Evolutionary conservation across 495 filamentous ascomycete species (phyloP).

Genomic region (Neurospora sp.): DNA sequence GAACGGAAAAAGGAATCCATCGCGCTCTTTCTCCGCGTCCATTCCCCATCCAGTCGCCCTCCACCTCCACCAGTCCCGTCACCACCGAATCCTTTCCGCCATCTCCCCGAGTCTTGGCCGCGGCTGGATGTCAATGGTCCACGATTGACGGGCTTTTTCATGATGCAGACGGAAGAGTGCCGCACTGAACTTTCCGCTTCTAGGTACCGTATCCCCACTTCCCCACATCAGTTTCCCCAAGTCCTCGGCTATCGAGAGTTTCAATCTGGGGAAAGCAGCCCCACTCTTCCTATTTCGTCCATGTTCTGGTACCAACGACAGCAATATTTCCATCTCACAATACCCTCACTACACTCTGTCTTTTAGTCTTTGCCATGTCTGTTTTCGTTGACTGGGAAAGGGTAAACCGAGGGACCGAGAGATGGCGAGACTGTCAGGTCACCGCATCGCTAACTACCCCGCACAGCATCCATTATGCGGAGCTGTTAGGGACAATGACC

Average conservation of each 20-base stretch:
- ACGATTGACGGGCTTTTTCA: neutral
- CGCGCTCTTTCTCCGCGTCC: neutral
- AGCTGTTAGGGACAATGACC: neutral
- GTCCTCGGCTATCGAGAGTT: neutral
- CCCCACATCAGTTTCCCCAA: neutral
- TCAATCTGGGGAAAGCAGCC: neutral
- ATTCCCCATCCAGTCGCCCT: neutral
- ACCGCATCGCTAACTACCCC: neutral
- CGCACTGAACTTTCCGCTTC: neutral
- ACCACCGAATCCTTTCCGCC: neutral
- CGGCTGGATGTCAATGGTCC: neutral
- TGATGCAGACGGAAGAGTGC: neutral
- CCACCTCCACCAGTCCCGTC: neutral
- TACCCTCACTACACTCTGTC: neutral
- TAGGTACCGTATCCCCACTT: neutral
- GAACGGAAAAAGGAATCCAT: neutral
- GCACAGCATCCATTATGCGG: neutral
- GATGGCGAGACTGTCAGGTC: neutral
- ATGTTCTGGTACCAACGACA: neutral
- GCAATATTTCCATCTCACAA: neutral
- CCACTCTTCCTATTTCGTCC: neutral
- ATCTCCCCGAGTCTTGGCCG: neutral
- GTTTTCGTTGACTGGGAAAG: neutral
- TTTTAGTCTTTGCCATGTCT: neutral
- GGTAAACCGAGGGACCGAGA: neutral